phyloP scores from a whole-genome alignment of 495 filamentous ascomycete genomes.

The Cryomyces antarcticus region DNA sequence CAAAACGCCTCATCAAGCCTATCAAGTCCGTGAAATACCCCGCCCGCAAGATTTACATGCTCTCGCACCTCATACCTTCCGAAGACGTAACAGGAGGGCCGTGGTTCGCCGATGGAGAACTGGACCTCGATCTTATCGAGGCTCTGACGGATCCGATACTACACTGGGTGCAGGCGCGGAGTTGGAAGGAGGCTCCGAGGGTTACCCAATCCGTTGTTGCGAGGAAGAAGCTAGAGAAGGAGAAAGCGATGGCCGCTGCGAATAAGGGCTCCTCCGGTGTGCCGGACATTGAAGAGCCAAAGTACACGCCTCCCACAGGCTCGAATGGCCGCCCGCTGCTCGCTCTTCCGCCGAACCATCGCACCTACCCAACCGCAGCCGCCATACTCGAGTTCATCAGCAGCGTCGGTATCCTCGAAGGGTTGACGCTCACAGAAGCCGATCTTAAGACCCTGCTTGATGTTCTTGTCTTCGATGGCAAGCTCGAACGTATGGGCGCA shows the following conservation, averaged over 20 bases:
- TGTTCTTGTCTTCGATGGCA: constrained; percentile 68
- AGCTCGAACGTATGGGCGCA: constrained; percentile 30
- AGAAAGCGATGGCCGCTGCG: neutral
- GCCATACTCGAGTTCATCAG: constrained; percentile 55
- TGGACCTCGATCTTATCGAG: constrained; percentile 74
- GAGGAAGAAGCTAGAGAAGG: neutral
- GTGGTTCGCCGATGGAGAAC: constrained; percentile 75
- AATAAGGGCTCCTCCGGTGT: neutral
- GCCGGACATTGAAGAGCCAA: constrained; percentile 3
- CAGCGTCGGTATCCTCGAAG: constrained; percentile 34
- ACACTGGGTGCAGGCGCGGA: constrained; percentile 45
- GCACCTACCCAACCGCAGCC: constrained; percentile 52
- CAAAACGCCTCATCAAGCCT: constrained; percentile 71
- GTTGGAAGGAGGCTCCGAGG: constrained; percentile 24
- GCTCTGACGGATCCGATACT: constrained; percentile 46
- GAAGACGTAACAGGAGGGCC: constrained; percentile 81
- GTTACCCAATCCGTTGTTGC: neutral
- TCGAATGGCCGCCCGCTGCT: constrained; percentile 12
- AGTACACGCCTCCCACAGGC: constrained; percentile 1
- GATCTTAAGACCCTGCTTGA: constrained; percentile 69
- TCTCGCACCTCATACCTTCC: constrained; percentile 46
- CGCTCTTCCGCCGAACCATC: constrained; percentile 48
- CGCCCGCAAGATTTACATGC: constrained; percentile 45
- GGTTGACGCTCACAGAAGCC: constrained; percentile 40
- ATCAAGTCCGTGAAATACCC: constrained; percentile 40